A percentile compares a stretch with the other conserved stretches of the same genome.
Conservation (phyloP, 331 rosid species). For the Malus hybrid region DNA sequence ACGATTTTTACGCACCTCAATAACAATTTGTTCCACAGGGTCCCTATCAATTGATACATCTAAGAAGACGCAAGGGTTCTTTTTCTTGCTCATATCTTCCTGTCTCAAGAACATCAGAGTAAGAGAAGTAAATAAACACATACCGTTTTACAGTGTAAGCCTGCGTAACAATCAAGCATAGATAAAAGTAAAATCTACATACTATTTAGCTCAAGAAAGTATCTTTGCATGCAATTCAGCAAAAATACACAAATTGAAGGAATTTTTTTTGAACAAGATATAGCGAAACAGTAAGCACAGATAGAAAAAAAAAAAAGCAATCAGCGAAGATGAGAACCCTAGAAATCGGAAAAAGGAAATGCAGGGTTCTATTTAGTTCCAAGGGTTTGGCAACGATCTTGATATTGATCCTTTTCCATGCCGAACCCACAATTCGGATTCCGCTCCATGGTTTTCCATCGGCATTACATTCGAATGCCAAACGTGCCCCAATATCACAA, state of each 20-base stretch:
- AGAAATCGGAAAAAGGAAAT: neutral
- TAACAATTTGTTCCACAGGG: conserved; percentile 52
- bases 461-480: neutral
- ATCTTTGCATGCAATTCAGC: neutral
- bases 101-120: conserved; percentile 9
- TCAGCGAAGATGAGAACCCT: neutral
- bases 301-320: neutral
- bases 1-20: conserved; percentile 51
- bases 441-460: neutral
- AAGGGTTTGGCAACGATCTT: neutral
- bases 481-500: neutral
- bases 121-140: neutral
- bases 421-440: neutral
- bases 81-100: conserved; percentile 57
- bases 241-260: neutral
- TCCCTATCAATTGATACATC: conserved; percentile 73
- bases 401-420: neutral
- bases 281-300: neutral
- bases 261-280: neutral
- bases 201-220: neutral
- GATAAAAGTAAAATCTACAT: neutral
- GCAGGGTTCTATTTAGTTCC: neutral
- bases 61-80: conserved; percentile 63
- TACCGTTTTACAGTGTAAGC: neutral
- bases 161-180: neutral